These are phyloP conservation scores for Amaranthus palmeri DNA, from an alignment of 148 eudicot species.

Conservation along the genomic window DNA sequence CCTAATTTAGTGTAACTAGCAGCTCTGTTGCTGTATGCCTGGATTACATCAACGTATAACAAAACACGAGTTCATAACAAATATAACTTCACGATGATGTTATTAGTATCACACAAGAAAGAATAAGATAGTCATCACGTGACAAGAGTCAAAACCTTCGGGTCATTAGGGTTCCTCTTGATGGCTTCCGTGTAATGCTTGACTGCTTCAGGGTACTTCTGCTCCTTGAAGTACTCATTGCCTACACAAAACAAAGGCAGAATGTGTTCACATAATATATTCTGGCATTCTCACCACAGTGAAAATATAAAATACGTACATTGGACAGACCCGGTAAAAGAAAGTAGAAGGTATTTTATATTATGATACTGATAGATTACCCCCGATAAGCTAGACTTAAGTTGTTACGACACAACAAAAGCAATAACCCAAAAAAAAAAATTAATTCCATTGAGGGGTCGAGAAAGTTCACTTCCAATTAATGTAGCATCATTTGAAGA, in stretches of 20 bases:
- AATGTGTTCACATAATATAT: neutral
- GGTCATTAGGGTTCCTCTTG: constrained; percentile 80
- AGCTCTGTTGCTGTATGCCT: constrained; percentile 95
- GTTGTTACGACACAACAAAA: neutral
- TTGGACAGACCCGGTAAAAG: no score
- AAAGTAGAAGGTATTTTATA: no score
- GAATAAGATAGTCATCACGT: neutral
- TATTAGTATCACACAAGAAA: neutral
- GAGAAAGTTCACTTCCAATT: no score
- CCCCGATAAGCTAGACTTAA: neutral
- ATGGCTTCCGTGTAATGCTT: constrained; percentile 85
- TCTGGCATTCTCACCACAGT: neutral
- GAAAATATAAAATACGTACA: no score
- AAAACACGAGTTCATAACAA: neutral
- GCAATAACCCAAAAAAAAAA: no score
- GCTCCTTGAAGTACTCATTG: constrained; percentile 79
- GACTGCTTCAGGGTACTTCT: constrained; percentile 84
- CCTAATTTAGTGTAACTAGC: constrained; percentile 89
- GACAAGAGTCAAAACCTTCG: constrained; percentile 37
- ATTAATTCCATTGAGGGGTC: no score
- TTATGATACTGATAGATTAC: neutral
- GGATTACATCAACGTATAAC: neutral
- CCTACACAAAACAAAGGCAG: constrained; percentile 32
- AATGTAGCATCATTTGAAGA: no score
- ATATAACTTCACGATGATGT: neutral